Evolutionary conservation across 257 asterid genomes (phyloP), one percentile per base, ranked within the genome.

Genomic region (Fraxinus excelsior): DNA sequence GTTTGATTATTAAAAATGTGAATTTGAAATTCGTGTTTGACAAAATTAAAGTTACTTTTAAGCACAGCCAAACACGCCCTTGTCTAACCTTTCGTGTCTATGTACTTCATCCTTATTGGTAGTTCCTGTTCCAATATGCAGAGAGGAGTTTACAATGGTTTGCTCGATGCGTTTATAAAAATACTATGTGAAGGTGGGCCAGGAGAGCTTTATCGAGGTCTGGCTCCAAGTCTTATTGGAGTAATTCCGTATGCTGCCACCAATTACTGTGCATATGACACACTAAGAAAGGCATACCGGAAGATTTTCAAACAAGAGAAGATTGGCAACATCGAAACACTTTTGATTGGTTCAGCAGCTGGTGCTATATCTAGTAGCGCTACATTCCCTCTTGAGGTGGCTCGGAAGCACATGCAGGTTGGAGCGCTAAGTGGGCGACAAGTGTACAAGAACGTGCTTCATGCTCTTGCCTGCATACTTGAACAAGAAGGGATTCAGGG

Each of bases 331-430:
- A 80, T 95, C 23, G 99, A 91, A 64, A 95, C 99, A 1, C 96
- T 95, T 31, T 80, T 93, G 78, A 91, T 93, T 35, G 99, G 99
- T 5, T 91, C 99, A 0, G 88, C 89, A 6, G 97, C 98, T 2
- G 99, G 98, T 70, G 97, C 98, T 23, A 88, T 95, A 74, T 95
- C 99, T 4, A 95, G 99, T 91, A 90, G 82, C 11, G 97, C 99
- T 3, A 95, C 98, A 0, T 95, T 95, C 65, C 98, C 99, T 5
- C 86, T 95, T 2, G 99, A 95, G 85, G 99, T 95, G 74, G 98
- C 97, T 37, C 96, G 99, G 11, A 93, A 91, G 84, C 98, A 88
- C 69, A 95, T 93, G 97, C 98, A 95, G 81, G 96, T 88, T 3
- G 97, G 98, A 26, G 97, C 98, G 2, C 85, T 95, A 28, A 88